Evolutionary conservation across 164 flowering plant genomes (phyloP).

Genomic region (Protea cynaroides): DNA sequence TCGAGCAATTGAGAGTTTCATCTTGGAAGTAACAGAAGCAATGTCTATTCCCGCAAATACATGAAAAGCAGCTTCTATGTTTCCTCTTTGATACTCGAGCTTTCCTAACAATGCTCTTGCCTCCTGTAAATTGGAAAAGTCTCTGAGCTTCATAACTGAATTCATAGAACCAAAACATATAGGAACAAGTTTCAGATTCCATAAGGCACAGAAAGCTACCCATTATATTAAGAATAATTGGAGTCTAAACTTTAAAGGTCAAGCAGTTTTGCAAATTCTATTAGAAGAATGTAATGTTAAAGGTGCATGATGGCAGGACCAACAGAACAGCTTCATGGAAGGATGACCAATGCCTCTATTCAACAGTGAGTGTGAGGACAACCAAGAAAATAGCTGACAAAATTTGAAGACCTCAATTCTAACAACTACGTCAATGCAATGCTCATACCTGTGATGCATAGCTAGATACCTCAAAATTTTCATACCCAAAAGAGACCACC

Average conservation of each 20-base stretch:
- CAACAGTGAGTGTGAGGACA: neutral
- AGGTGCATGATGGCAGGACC: neutral
- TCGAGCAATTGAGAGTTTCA: conserved; percentile 52
- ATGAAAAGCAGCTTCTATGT: conserved; percentile 78
- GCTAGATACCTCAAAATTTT: too few relatives aligned
- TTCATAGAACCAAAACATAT: neutral
- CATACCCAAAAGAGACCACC: too few relatives aligned
- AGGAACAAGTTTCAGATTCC: neutral
- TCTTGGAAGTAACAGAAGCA: conserved; percentile 59
- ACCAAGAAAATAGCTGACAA: neutral
- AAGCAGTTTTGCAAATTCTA: neutral
- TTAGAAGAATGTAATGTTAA: neutral
- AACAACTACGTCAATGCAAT: neutral
- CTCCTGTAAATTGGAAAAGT: conserved; percentile 43
- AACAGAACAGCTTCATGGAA: neutral
- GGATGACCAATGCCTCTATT: neutral
- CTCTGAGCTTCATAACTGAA: conserved; percentile 1
- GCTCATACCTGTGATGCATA: neutral
- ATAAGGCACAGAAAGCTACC: neutral
- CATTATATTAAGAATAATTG: neutral
- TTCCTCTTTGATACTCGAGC: conserved; percentile 86
- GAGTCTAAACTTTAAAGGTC: neutral
- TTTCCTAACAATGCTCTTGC: conserved; percentile 92
- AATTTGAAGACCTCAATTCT: neutral
- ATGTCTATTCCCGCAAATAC: conserved; percentile 94